A percentile compares a stretch with the other conserved stretches of the same genome.
Evolutionary conservation across 2,329 filamentous ascomycete species (phyloP).

Genomic region (Huntiella omanensis): DNA sequence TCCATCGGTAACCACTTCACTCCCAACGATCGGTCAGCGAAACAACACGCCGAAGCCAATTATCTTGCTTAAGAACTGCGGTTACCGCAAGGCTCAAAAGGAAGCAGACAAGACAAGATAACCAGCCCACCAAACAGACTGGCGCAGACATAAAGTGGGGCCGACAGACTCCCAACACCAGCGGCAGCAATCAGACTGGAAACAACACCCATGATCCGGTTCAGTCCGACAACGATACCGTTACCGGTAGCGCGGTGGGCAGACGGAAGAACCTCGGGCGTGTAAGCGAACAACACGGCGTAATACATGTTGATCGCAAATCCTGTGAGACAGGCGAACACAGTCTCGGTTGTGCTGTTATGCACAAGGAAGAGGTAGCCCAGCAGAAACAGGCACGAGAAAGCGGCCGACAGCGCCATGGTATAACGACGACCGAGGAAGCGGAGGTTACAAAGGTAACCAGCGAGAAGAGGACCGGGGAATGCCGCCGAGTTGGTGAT

Average conservation of each 20-base stretch:
- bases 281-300: conserved; percentile 45
- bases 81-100: conserved; percentile 43
- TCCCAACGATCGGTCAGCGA: too few relatives aligned
- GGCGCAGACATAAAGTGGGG: conserved; percentile 50
- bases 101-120: conserved; percentile 36
- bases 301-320: conserved; percentile 58
- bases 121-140: conserved; percentile 45
- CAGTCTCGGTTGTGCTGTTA: conserved; percentile 38
- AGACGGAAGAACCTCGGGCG: conserved; percentile 43
- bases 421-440: conserved; percentile 44
- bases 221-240: conserved; percentile 48
- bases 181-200: conserved; percentile 47
- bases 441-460: conserved; percentile 40
- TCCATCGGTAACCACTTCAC: too few relatives aligned
- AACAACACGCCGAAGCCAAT: too few relatives aligned
- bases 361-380: conserved; percentile 44
- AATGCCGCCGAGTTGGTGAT: conserved; percentile 49
- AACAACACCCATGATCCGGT: conserved; percentile 56
- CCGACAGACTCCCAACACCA: conserved; percentile 39
- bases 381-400: conserved; percentile 56
- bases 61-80: conserved; percentile 16
- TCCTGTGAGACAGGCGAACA: conserved; percentile 50
- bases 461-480: conserved; percentile 50
- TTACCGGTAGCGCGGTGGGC: conserved; percentile 60
- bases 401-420: conserved; percentile 44